Conservation (phyloP, 257 asterid genomes). For the Echites panduratus region DNA sequence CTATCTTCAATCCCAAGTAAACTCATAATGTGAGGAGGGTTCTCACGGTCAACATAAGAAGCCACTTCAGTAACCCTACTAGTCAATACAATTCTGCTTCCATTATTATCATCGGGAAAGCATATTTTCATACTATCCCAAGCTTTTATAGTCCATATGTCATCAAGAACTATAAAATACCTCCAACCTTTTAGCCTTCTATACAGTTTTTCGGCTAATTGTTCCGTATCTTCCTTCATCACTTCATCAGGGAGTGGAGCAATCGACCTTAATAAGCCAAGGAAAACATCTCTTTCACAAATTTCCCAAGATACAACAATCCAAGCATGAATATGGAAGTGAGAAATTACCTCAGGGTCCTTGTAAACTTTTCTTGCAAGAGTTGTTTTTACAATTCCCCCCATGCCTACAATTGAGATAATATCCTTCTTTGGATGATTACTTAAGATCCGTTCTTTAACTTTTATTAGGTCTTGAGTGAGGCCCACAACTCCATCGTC, state of each 20-base stretch:
- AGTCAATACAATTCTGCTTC: background rate
- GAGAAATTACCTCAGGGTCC: background rate
- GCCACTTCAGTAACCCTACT: background rate
- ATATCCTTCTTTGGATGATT: background rate
- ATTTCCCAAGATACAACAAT: background rate
- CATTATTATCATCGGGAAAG: background rate
- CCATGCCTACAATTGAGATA: background rate
- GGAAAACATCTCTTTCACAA: background rate
- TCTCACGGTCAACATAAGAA: background rate
- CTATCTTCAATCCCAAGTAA: background rate
- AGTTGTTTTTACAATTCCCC: background rate
- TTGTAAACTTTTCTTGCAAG: background rate
- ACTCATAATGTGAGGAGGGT: background rate
- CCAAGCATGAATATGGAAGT: background rate
- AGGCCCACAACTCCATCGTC: background rate
- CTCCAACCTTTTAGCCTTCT: background rate
- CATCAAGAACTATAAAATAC: background rate
- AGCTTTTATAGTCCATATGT: background rate
- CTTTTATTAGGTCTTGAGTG: no score
- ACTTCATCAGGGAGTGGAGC: background rate
- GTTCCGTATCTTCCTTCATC: background rate
- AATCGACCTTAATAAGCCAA: background rate
- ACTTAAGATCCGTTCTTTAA: background rate
- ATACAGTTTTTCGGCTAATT: background rate
- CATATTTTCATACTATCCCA: background rate